Percentiles rank a stretch among this genome's conserved stretches.
Evolutionary conservation across 176 grass and related monocot species (phyloP).

Genomic region (Oryza longistaminata): DNA sequence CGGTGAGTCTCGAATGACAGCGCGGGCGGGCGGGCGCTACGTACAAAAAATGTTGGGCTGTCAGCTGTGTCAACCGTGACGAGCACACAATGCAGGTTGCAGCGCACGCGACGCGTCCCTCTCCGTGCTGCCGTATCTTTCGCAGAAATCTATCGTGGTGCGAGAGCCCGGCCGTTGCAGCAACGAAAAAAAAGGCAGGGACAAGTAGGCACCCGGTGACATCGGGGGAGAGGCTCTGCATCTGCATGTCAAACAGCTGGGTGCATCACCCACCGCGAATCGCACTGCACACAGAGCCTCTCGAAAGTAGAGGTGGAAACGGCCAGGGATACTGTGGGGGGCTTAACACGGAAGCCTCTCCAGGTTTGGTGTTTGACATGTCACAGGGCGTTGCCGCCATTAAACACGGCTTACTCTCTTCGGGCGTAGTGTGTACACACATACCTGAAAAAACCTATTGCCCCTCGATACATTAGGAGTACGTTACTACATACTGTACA

Average conservation of each 20-base stretch:
- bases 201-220: neutral
- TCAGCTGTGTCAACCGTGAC: neutral
- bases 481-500: too few relatives aligned
- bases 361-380: neutral
- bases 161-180: constrained; percentile 27
- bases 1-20: neutral
- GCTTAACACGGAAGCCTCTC: constrained; percentile 15
- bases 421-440: neutral
- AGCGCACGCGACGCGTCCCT: neutral
- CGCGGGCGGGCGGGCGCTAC: neutral
- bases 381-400: constrained; percentile 39
- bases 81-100: neutral
- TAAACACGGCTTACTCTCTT: neutral
- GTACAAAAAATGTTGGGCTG: neutral
- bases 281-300: neutral
- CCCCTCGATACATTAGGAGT: too few relatives aligned
- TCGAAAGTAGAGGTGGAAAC: neutral
- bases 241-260: constrained; percentile 35
- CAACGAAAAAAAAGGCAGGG: constrained; percentile 19
- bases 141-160: neutral
- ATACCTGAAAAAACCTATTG: neutral
- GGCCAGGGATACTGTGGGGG: neutral
- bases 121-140: neutral
- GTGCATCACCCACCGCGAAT: neutral
- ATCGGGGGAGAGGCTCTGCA: neutral